Percentiles rank a stretch among this genome's conserved stretches.
These are phyloP conservation scores for Phytophthora boehmeriae DNA, from an alignment of 352 stramenopile species.

Conservation along the genomic window DNA sequence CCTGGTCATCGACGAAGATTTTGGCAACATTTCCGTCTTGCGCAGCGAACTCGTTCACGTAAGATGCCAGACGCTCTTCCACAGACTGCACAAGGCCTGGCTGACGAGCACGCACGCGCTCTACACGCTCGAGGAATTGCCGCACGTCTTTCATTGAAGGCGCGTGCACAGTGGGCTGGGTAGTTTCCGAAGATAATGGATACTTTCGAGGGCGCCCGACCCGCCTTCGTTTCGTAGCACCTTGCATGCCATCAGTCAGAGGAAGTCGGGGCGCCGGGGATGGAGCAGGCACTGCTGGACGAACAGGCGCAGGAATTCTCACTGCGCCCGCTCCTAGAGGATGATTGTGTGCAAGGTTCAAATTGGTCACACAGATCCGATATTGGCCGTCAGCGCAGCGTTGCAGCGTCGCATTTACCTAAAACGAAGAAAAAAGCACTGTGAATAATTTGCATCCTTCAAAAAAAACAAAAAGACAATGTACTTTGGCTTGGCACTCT, in stretches of 20 bases:
- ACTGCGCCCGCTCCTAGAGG: conserved; percentile 11
- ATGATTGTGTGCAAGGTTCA: conserved; percentile 36
- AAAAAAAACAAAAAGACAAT: not conserved
- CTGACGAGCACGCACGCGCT: conserved; percentile 9
- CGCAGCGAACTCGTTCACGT: conserved; percentile 42
- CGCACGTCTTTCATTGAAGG: conserved; percentile 33
- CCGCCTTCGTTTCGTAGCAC: conserved; percentile 15
- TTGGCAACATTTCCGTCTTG: conserved; percentile 36
- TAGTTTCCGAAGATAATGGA: not conserved
- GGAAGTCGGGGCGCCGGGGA: not conserved
- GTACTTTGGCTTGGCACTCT: conserved; percentile 39
- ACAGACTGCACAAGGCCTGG: conserved; percentile 22
- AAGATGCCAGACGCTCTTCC: conserved; percentile 32
- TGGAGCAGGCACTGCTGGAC: not conserved
- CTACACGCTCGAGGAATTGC: conserved; percentile 25
- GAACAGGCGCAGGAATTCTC: not conserved
- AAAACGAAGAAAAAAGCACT: conserved; percentile 2
- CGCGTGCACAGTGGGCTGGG: not conserved
- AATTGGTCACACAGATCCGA: conserved; percentile 32
- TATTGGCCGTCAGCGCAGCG: conserved; percentile 27
- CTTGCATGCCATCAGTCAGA: not conserved
- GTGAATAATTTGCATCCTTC: not conserved
- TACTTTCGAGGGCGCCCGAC: conserved; percentile 8
- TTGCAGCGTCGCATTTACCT: conserved; percentile 40
- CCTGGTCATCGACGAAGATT: conserved; percentile 45